Evolutionary conservation across 2,329 filamentous ascomycete species (phyloP).

Genomic region (Septoria linicola): DNA sequence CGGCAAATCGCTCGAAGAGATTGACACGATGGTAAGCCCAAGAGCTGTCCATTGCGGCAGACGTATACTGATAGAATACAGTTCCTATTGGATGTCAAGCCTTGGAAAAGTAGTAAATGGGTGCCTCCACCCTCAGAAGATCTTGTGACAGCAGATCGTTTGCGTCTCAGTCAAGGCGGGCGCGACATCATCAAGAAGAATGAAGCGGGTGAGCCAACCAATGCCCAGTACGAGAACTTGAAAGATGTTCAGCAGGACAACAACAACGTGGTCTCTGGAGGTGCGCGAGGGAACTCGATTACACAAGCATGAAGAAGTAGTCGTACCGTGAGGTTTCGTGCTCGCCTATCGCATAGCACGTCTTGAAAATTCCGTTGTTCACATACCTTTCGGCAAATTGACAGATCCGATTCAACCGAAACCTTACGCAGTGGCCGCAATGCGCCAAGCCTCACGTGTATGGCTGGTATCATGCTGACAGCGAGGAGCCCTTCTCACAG

Average conservation of each 20-base stretch:
- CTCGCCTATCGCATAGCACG: no score
- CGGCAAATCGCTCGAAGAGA: slow-evolving; percentile 37
- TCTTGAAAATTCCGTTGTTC: no score
- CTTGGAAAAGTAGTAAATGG: slow-evolving; percentile 35
- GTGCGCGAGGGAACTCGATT: slow-evolving; percentile 17
- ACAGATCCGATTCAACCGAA: no score
- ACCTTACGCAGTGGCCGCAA: no score
- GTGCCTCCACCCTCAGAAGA: slow-evolving; percentile 29
- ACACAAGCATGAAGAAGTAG: slow-evolving; percentile 1
- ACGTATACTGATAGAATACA: background rate
- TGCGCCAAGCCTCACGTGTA: no score
- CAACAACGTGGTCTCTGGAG: slow-evolving; percentile 11
- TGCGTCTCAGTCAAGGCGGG: slow-evolving; percentile 28
- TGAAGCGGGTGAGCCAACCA: slow-evolving; percentile 13
- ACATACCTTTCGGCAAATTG: no score
- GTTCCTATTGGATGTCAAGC: slow-evolving; percentile 30
- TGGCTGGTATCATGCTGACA: no score
- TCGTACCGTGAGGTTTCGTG: no score
- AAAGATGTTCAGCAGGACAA: slow-evolving; percentile 12
- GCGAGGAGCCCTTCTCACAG: no score
- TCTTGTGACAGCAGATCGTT: slow-evolving; percentile 28
- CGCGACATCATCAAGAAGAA: slow-evolving; percentile 33
- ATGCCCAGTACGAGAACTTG: slow-evolving; percentile 19
- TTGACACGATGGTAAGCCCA: slow-evolving; percentile 32
- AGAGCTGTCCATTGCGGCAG: background rate